Base-by-base conservation (phyloP, 352 stramenopile genomes). In the Lagenidium sp. region DNA sequence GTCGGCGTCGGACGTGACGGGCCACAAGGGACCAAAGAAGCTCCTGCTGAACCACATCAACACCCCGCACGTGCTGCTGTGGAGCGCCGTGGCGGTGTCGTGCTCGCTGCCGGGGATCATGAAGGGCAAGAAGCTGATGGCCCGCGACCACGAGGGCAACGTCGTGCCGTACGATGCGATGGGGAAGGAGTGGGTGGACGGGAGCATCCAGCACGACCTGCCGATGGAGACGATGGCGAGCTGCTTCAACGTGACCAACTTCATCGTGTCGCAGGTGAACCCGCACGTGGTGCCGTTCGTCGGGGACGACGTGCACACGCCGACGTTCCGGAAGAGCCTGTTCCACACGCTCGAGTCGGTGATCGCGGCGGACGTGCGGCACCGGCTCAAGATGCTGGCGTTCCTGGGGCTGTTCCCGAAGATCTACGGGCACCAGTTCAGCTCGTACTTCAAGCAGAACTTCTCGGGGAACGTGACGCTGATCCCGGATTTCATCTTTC, bases 391-490 rank as follows among this genome's bases (percentile, higher is more conserved):
- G 53, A 79, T 84, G 72, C 63, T 87, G n/a, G 68, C 71, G 5
- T 80, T 90, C 42, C 53, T 97, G 4, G 87, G 90, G 0, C 55
- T 97, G n/a, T 95, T 90, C 39, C 68, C 82, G 2, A 78, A 73
- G 50, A 81, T 83, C 40, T 82, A 85, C 44, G 72, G 67, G 4
- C 86, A 97, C 57, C 69, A 82, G 40, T 77, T 77, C 47, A 82
- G 67, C 40, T 76, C 57, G 36, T 83, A 66, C 40, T 68, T 96
- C 64, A 81, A 86, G 36, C 89, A 97, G 68, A 95, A 97, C 51
- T 99, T 98, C 60, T 94, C 96, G 38, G 95, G 94, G 20, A 96
- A 98, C 62, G 85, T 99, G 38, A 98, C 94, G 15, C 68, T 98
- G 40, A 94, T 96, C 67, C 68, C 82, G 6, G 80, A 86, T 28